phyloP scores from a whole-genome alignment of 2,329 filamentous ascomycete genomes.

The Aspergillus sergii region DNA sequence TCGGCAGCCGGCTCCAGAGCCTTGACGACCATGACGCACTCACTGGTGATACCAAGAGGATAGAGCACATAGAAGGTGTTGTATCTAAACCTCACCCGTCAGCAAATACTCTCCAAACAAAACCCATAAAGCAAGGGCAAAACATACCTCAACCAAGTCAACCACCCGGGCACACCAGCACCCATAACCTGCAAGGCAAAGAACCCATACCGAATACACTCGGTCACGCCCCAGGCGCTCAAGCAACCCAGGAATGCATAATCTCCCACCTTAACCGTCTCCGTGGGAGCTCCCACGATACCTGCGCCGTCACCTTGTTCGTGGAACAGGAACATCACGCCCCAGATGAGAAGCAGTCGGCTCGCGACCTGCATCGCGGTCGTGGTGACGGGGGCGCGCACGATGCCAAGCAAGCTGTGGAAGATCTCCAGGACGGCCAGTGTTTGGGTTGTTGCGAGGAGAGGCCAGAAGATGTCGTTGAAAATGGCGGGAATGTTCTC shows the following conservation, averaged over 20 bases:
- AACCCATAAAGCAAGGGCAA: neutral
- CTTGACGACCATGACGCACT: slow-evolving; percentile 77
- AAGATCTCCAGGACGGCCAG: slow-evolving; percentile 79
- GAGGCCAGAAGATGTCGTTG: slow-evolving; percentile 45
- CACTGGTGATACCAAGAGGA: slow-evolving; percentile 85
- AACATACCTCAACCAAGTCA: slow-evolving; percentile 64
- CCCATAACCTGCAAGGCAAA: slow-evolving; percentile 69
- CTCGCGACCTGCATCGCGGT: slow-evolving; percentile 88
- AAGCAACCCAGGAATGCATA: slow-evolving; percentile 57
- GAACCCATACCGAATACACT: slow-evolving; percentile 91
- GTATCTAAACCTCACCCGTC: slow-evolving; percentile 50
- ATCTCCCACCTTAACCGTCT: slow-evolving; percentile 35
- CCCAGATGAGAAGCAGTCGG: slow-evolving; percentile 88
- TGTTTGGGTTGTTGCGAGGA: slow-evolving; percentile 71
- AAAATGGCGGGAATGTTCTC: slow-evolving; percentile 48
- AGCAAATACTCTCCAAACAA: neutral
- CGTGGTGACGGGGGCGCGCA: slow-evolving; percentile 81
- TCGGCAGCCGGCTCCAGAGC: slow-evolving; percentile 64
- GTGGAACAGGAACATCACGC: slow-evolving; percentile 74
- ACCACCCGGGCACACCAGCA: slow-evolving; percentile 61
- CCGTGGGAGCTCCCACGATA: slow-evolving; percentile 28
- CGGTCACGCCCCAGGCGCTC: slow-evolving; percentile 83
- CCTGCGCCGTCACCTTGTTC: slow-evolving; percentile 64
- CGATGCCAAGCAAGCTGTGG: slow-evolving; percentile 77
- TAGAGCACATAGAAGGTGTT: slow-evolving; percentile 94